A percentile compares a stretch with the other conserved stretches of the same genome.
Evolutionary conservation across 1,284 basidiomycete genomes (phyloP).

Genomic region (Exobasidium rhododendri): DNA sequence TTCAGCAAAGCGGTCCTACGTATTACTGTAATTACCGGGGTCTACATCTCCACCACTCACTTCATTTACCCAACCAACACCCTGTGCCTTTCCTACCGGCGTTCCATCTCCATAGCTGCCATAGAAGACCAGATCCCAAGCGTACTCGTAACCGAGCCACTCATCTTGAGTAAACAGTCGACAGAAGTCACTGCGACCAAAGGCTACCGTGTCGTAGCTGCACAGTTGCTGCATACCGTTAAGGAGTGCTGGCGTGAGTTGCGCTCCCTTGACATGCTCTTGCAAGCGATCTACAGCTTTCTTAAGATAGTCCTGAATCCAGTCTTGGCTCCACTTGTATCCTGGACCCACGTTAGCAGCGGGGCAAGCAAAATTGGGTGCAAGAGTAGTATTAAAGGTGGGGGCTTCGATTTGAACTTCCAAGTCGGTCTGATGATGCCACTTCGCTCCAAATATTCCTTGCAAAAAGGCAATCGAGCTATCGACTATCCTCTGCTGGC

Average conservation of each 20-base stretch:
- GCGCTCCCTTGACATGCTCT: background rate
- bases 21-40: too few species aligned
- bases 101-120: conserved; percentile 71
- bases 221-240: conserved; percentile 50
- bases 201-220: conserved; percentile 69
- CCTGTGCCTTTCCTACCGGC: conserved; percentile 72
- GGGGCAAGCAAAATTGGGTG: conserved; percentile 24
- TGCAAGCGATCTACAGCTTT: conserved; percentile 1
- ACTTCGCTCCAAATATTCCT: conserved; percentile 13
- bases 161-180: conserved; percentile 82
- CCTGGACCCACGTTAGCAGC: conserved; percentile 11
- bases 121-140: conserved; percentile 55
- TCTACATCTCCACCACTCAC: too few species aligned
- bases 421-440: conserved; percentile 28
- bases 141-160: conserved; percentile 82
- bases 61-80: conserved; percentile 70
- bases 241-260: conserved; percentile 29
- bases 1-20: too few species aligned
- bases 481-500: conserved; percentile 51
- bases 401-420: conserved; percentile 50
- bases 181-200: conserved; percentile 79
- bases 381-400: conserved; percentile 49
- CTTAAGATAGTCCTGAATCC: conserved; percentile 5
- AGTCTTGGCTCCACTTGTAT: conserved; percentile 1
- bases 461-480: conserved; percentile 37